Evolutionary conservation across 2,329 filamentous ascomycete species (phyloP).

Genomic region (Aspergillus quadrilineatus): DNA sequence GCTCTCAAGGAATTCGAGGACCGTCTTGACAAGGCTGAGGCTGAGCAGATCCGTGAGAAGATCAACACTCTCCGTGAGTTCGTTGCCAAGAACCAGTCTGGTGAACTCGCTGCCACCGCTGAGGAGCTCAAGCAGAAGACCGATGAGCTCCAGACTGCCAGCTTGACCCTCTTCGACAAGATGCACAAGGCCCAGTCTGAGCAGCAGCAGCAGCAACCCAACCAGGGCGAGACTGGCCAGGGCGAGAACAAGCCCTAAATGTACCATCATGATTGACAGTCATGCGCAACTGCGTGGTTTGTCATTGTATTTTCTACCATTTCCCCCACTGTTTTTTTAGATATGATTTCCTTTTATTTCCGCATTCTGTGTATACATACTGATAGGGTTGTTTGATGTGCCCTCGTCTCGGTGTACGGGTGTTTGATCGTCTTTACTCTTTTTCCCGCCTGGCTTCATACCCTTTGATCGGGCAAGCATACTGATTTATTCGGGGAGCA

Average conservation of each 20-base stretch:
- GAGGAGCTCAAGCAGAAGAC: conserved; percentile 98
- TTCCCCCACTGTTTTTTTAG: conserved; percentile 24
- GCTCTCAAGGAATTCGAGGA: conserved; percentile 95
- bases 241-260: conserved; percentile 69
- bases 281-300: conserved; percentile 14
- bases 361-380: conserved; percentile 41
- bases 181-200: conserved; percentile 94
- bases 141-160: conserved; percentile 93
- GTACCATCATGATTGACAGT: conserved; percentile 21
- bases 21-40: conserved; percentile 94
- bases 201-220: conserved; percentile 54
- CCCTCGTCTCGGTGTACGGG: conserved; percentile 36
- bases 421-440: conserved; percentile 28
- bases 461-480: conserved; percentile 23
- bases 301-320: conserved; percentile 22
- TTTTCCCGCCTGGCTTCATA: conserved; percentile 27
- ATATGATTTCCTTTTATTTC: conserved; percentile 26
- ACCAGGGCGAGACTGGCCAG: conserved; percentile 45
- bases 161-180: conserved; percentile 97
- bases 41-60: conserved; percentile 91
- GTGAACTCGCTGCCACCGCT: conserved; percentile 80
- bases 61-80: conserved; percentile 81
- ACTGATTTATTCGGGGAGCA: conserved; percentile 18
- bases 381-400: conserved; percentile 26
- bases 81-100: conserved; percentile 89